Evolutionary conservation across 805 yeast species (phyloP).

Genomic region (Candida broadrunensis): DNA sequence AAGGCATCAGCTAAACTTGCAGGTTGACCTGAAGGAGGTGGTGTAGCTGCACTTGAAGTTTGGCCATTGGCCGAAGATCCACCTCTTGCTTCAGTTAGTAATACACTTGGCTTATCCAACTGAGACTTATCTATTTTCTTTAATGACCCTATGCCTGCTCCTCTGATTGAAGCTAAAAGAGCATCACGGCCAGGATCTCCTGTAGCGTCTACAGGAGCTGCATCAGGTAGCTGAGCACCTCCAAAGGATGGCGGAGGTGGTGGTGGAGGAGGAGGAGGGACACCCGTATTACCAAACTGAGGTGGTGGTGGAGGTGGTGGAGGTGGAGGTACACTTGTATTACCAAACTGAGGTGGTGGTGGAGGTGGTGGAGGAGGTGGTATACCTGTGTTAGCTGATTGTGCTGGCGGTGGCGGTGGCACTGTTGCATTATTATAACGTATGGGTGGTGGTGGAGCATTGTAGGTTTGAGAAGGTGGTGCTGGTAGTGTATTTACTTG

Average conservation of each 20-base stretch:
- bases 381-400: slow-evolving; percentile 1
- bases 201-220: slow-evolving; percentile 13
- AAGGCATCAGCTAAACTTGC: slow-evolving; percentile 80
- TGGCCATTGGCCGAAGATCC: slow-evolving; percentile 42
- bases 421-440: slow-evolving; percentile 14
- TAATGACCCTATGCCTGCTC: slow-evolving; percentile 69
- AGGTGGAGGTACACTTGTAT: slow-evolving; percentile 8
- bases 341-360: slow-evolving; percentile 4
- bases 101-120: slow-evolving; percentile 72
- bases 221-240: slow-evolving; percentile 27
- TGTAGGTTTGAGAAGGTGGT: slow-evolving; percentile 19
- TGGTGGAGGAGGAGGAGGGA: slow-evolving; percentile 31
- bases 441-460: slow-evolving; percentile 20
- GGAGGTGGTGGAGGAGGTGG: slow-evolving; percentile 8
- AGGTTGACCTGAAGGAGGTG: slow-evolving; percentile 52
- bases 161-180: slow-evolving; percentile 79
- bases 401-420: slow-evolving; percentile 10
- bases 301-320: slow-evolving; percentile 11
- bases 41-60: slow-evolving; percentile 29
- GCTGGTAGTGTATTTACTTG: slow-evolving; percentile 13
- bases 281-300: background rate
- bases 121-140: slow-evolving; percentile 80
- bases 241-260: slow-evolving; percentile 27
- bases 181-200: slow-evolving; percentile 70
- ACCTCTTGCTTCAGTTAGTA: slow-evolving; percentile 71